A percentile compares a stretch with the other conserved stretches of the same genome.
Evolutionary conservation across 805 yeast species (phyloP).

Genomic region (Metschnikowia baotianmanensis): DNA sequence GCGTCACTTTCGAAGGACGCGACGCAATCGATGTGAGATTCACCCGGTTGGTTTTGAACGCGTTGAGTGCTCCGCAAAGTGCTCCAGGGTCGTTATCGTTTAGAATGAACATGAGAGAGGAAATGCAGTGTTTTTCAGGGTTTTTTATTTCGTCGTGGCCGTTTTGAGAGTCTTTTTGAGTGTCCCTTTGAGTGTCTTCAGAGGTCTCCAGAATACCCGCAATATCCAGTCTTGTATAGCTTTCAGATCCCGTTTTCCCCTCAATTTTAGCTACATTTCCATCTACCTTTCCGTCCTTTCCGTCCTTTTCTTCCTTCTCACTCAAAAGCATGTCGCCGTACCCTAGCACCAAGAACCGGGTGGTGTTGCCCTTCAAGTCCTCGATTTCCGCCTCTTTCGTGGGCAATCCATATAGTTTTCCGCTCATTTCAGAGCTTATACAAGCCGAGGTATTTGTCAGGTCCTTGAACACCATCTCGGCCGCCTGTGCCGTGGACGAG

Average conservation of each 20-base stretch:
- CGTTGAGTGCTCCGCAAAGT: conserved; percentile 59
- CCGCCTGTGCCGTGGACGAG: conserved; percentile 83
- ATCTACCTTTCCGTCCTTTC: too few species aligned
- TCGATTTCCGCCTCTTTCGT: conserved; percentile 48
- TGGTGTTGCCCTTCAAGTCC: conserved; percentile 73
- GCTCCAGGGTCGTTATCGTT: conserved; percentile 70
- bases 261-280: too few species aligned
- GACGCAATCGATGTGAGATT: conserved; percentile 73
- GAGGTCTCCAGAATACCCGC: too few species aligned
- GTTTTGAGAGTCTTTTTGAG: too few species aligned
- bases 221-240: too few species aligned
- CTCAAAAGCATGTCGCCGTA: conserved; percentile 13
- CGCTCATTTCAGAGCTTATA: conserved; percentile 19
- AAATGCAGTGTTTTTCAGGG: too few species aligned
- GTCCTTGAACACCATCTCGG: conserved; percentile 50
- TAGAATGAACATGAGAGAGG: conserved; percentile 65
- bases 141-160: too few species aligned
- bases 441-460: conserved; percentile 43
- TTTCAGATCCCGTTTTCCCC: too few species aligned
- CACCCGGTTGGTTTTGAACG: conserved; percentile 52
- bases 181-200: too few species aligned
- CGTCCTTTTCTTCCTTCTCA: too few species aligned
- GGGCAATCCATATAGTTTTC: conserved; percentile 14
- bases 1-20: conserved; percentile 63
- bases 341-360: conserved; percentile 76